Percentiles rank a stretch among this genome's conserved stretches.
Conservation (phyloP, 208 protist species). For the Acanthamoeba royreba region DNA sequence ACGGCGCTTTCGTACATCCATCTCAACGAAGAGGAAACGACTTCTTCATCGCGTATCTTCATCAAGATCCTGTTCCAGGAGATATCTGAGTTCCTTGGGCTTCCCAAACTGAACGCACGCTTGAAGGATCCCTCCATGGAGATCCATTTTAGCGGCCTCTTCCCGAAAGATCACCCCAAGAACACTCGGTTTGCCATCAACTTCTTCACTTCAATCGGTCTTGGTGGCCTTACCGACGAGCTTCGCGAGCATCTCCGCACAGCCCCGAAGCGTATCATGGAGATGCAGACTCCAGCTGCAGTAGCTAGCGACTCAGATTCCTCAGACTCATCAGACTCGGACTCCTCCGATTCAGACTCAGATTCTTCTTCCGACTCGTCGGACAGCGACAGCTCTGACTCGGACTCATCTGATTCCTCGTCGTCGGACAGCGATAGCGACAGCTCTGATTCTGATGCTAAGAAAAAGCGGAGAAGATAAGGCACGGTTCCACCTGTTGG, state of each 20-base stretch:
- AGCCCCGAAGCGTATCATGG: constrained; percentile 42
- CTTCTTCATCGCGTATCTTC: constrained; percentile 88
- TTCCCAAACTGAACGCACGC: constrained; percentile 71
- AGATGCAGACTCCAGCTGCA: neutral
- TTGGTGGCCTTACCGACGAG: constrained; percentile 80
- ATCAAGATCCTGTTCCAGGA: constrained; percentile 90
- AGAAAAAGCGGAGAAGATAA: too few species aligned
- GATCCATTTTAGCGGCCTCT: constrained; percentile 77
- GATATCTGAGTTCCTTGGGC: constrained; percentile 76
- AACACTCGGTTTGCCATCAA: constrained; percentile 93
- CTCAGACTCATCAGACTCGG: neutral
- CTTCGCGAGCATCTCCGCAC: constrained; percentile 33
- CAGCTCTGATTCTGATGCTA: too few species aligned
- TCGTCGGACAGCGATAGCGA: neutral
- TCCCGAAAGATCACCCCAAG: constrained; percentile 85
- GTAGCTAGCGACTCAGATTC: neutral
- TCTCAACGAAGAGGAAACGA: constrained; percentile 87
- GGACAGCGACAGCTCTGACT: neutral
- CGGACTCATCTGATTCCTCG: constrained; percentile 6
- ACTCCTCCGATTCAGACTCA: neutral
- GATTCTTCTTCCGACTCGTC: constrained; percentile 18
- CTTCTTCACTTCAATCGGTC: constrained; percentile 90
- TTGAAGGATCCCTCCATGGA: constrained; percentile 77
- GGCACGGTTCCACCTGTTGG: too few species aligned
- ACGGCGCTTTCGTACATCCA: constrained; percentile 78